Conservation (phyloP, 2,329 filamentous ascomycete genomes). For the Trichoderma sp. region DNA sequence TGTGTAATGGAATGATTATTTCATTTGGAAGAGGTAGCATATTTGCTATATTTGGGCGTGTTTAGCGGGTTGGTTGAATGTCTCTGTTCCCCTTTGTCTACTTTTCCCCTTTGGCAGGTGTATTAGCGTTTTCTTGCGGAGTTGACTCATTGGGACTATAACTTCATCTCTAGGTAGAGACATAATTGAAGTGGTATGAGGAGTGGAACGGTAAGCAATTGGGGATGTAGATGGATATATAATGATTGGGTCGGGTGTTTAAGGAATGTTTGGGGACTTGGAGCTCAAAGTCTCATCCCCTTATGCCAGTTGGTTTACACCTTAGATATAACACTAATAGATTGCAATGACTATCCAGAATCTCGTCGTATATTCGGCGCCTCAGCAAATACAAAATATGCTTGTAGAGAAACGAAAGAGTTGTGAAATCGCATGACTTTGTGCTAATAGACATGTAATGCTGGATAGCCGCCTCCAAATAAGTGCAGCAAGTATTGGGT, state of each 20-base stretch:
- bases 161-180: background rate
- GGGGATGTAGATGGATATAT: background rate
- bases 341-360: background rate
- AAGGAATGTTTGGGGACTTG: background rate
- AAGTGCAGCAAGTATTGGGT: background rate
- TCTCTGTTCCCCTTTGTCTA: background rate
- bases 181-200: background rate
- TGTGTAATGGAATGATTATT: background rate
- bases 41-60: background rate
- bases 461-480: background rate
- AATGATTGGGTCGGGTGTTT: background rate
- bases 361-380: background rate
- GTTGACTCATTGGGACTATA: background rate
- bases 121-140: slow-evolving; percentile 4
- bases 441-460: background rate
- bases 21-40: background rate
- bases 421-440: background rate
- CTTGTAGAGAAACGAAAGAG: background rate
- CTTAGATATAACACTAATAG: background rate
- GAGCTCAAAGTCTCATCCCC: background rate
- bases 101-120: background rate
- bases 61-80: background rate
- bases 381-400: background rate
- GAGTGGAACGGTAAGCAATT: background rate
- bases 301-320: background rate